Percentiles rank a stretch among this genome's conserved stretches.
phyloP scores from a whole-genome alignment of 306 rosid species.

The Urtica urens region DNA sequence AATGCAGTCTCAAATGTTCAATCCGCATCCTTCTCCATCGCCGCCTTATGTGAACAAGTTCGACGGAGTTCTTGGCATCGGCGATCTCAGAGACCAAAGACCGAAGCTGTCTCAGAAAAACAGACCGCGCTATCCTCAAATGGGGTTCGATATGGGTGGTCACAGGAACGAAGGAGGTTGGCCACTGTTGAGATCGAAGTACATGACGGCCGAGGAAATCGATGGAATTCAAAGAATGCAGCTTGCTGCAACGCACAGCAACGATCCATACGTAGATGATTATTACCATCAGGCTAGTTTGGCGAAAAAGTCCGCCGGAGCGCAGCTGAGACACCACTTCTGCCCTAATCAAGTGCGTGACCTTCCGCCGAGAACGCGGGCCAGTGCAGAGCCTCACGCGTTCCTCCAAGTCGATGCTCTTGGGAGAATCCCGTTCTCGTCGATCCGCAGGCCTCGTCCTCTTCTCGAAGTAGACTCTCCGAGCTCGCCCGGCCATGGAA shows the following conservation, averaged over 20 bases:
- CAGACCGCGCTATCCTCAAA: conserved; percentile 44
- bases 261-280: conserved; percentile 97
- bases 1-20: conserved; percentile 38
- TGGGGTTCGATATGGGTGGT: conserved; percentile 49
- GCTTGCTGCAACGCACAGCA: conserved; percentile 88
- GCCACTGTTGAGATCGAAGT: conserved; percentile 74
- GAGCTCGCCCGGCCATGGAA: conserved; percentile 38
- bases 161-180: conserved; percentile 52
- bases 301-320: conserved; percentile 62
- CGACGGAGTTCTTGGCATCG: conserved; percentile 69
- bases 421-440: conserved; percentile 97
- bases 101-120: conserved; percentile 45
- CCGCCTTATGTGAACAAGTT: conserved; percentile 52
- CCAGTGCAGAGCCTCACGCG: conserved; percentile 84
- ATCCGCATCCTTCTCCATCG: conserved; percentile 49
- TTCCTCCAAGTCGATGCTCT: conserved; percentile 98
- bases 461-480: conserved; percentile 94
- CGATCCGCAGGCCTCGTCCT: conserved; percentile 98
- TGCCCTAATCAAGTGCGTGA: conserved; percentile 82
- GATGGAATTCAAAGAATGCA: conserved; percentile 89
- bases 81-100: conserved; percentile 74
- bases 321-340: conserved; percentile 84
- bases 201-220: conserved; percentile 76
- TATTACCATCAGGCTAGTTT: conserved; percentile 90
- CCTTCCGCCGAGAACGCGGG: conserved; percentile 64